Conservation (phyloP, 129 eudicot genomes). For the Saposhnikovia divaricata region DNA sequence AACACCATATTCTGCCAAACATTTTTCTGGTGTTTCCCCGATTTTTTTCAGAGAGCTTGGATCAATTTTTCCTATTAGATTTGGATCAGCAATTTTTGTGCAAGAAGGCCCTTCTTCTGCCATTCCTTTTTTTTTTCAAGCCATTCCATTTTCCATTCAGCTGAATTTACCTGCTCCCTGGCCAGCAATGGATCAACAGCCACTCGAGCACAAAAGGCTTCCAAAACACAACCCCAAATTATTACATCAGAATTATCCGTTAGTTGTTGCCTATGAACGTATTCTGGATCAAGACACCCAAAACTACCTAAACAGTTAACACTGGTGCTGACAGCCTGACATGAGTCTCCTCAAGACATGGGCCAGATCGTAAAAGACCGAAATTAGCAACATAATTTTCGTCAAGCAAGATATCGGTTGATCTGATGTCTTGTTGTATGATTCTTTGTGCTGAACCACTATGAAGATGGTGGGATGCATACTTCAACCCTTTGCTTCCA, state of each 20-base stretch:
- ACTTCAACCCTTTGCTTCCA: conserved; percentile 80
- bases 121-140: too few species aligned
- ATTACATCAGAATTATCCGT: conserved; percentile 69
- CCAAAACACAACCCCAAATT: conserved; percentile 47
- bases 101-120: too few species aligned
- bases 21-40: too few species aligned
- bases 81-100: too few species aligned
- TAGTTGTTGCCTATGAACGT: conserved; percentile 58
- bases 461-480: conserved; percentile 79
- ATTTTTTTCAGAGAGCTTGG: too few species aligned
- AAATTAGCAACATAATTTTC: conserved; percentile 58
- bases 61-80: too few species aligned
- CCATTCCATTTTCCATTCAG: conserved; percentile 16
- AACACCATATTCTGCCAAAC: too few species aligned
- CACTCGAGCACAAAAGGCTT: conserved; percentile 60
- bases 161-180: conserved; percentile 68
- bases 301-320: conserved; percentile 72
- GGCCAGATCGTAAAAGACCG: conserved; percentile 70
- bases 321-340: conserved; percentile 57
- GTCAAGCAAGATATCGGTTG: conserved; percentile 64
- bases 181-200: conserved; percentile 52
- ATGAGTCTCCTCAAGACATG: too few species aligned
- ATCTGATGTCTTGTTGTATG: conserved; percentile 73
- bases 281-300: conserved; percentile 73
- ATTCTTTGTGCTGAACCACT: conserved; percentile 79